Percentiles rank a stretch among this genome's conserved stretches.
Conservation (phyloP, 495 filamentous ascomycete genomes). For the Filosporella fistucella region DNA sequence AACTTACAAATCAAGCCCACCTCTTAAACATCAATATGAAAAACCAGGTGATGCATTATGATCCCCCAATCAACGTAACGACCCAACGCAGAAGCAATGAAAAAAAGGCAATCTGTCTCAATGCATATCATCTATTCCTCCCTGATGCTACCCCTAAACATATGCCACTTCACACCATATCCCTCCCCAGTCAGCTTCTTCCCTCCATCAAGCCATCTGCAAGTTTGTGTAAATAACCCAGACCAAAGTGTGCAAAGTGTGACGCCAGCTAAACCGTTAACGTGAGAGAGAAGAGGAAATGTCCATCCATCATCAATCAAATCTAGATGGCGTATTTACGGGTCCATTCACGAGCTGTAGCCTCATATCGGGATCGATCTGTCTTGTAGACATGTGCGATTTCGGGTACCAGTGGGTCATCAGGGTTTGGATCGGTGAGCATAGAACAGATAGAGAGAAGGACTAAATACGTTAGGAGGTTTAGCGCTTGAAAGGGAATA, state of each 20-base stretch:
- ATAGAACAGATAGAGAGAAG: constrained; percentile 99
- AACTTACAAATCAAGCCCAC: too few relatives aligned
- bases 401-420: constrained; percentile 96
- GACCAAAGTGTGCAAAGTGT: constrained; percentile 12
- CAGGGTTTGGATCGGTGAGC: constrained; percentile 98
- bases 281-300: constrained; percentile 16
- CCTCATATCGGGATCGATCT: constrained; percentile 89
- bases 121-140: constrained; percentile 23
- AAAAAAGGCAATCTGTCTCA: constrained; percentile 6
- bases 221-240: constrained; percentile 8
- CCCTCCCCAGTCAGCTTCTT: neutral
- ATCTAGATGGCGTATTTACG: constrained; percentile 91
- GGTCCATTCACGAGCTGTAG: constrained; percentile 96
- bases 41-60: too few relatives aligned
- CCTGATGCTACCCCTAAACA: constrained; percentile 15
- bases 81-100: neutral
- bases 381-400: constrained; percentile 99
- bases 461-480: constrained; percentile 39
- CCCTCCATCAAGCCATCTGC: neutral
- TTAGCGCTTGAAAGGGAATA: neutral
- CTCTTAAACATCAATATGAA: too few relatives aligned
- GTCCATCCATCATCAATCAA: neutral
- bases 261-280: constrained; percentile 24
- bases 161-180: neutral
- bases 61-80: neutral